Base-by-base conservation (phyloP, 108 stramenopile genomes). In the Cylindrotheca fusiformis region DNA sequence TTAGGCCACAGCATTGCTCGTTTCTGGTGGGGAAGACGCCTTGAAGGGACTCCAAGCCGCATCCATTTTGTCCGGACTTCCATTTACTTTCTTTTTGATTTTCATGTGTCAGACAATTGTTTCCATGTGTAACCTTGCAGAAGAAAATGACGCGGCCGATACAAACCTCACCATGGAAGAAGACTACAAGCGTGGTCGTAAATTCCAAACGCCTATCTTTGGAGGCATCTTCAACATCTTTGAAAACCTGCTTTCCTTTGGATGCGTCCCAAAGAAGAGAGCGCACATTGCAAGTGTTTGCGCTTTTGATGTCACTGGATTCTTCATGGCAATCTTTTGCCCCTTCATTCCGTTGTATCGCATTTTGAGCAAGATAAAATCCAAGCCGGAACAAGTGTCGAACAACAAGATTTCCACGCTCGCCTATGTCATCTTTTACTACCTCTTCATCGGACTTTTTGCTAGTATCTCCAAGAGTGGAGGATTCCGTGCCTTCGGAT, bases 1-100 rank as follows among this genome's bases (percentile, higher is more conserved):
- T n/a, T n/a, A n/a, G n/a, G 79, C 82, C 1, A 78, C 74, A 10
- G 85, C 79, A 8, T 72, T 86, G 36, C 55, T 86, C 28, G 57
- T 56, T 21, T 72, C 77, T 10, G 77, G 82, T 31, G 72, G 72
- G 4, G 27, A 46, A 41, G 67, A 72, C 0, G 82, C 74, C 3
- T 67, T 83, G 2, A 0, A 22, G 26, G 85, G 80, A 19, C 59
- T 86, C 1, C 85, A 86, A 63, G 66, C 85, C 4, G 82, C 77
- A 5, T 68, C 77, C 18, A 78, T 86, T 68, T 50, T 83, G 5
- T 75, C 71, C 2, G 85, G 85, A 3, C 59, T 86, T 27, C 81
- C 85, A 17, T 82, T 77, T 73, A 78, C 74, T 33, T 46, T 81
- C 12, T 51, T 86, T 41, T 25, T 71, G 44, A 32, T 64, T 17